Conservation (phyloP, 768 basidiomycete species). For the Leucocoprinus sp. region DNA sequence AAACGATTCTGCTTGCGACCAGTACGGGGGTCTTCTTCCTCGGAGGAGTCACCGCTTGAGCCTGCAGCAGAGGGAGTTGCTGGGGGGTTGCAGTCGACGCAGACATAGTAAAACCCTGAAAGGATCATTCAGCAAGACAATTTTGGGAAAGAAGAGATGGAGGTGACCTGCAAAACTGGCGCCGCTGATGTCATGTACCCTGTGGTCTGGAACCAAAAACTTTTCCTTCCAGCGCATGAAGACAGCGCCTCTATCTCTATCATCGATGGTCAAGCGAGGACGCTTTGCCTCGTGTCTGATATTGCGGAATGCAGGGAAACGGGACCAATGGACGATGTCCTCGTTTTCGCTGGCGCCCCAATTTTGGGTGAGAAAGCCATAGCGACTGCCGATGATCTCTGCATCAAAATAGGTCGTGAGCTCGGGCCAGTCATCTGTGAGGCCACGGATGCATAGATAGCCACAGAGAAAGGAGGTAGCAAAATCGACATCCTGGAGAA, state of each 20-base stretch:
- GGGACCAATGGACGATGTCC: slow-evolving; percentile 90
- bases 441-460: slow-evolving; percentile 84
- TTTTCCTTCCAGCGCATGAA: slow-evolving; percentile 98
- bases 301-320: slow-evolving; percentile 85
- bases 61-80: slow-evolving; percentile 18
- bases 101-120: slow-evolving; percentile 91
- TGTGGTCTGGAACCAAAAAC: slow-evolving; percentile 92
- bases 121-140: slow-evolving; percentile 10
- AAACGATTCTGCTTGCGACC: slow-evolving; percentile 20
- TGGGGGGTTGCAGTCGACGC: slow-evolving; percentile 80
- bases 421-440: slow-evolving; percentile 93
- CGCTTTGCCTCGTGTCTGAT: slow-evolving; percentile 72
- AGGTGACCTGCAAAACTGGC: slow-evolving; percentile 87
- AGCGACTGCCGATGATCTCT: slow-evolving; percentile 85
- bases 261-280: slow-evolving; percentile 71
- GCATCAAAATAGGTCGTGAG: slow-evolving; percentile 96
- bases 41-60: slow-evolving; percentile 5
- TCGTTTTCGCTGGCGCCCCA: slow-evolving; percentile 90
- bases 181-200: slow-evolving; percentile 88
- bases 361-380: slow-evolving; percentile 85
- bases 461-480: slow-evolving; percentile 80
- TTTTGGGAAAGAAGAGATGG: background rate
- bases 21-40: slow-evolving; percentile 4
- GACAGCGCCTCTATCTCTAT: slow-evolving; percentile 70
- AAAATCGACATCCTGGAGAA: slow-evolving; percentile 77